Percentiles rank a stretch among this genome's conserved stretches.
Evolutionary conservation across 768 basidiomycete species (phyloP).

Genomic region (Suillus placidus): DNA sequence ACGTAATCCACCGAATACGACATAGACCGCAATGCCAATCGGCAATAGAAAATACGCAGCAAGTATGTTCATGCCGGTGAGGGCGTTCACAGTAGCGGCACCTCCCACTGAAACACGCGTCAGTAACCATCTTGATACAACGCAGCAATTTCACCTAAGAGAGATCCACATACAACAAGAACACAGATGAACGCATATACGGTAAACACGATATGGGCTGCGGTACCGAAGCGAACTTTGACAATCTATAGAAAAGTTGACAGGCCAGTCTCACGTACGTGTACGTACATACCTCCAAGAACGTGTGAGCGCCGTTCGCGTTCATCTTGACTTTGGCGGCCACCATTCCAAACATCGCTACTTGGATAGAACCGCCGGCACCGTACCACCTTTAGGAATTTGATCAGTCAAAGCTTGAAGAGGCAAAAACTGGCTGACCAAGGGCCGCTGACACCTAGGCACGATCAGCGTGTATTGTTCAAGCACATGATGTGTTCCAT

Average conservation of each 20-base stretch:
- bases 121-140: background rate
- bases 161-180: slow-evolving; percentile 42
- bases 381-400: slow-evolving; percentile 35
- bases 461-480: background rate
- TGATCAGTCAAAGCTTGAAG: slow-evolving; percentile 7
- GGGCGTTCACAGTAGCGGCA: slow-evolving; percentile 30
- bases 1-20: slow-evolving; percentile 24
- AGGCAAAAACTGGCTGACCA: slow-evolving; percentile 22
- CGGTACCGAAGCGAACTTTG: slow-evolving; percentile 38
- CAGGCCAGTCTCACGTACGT: too few species aligned
- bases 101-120: slow-evolving; percentile 24
- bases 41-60: slow-evolving; percentile 37
- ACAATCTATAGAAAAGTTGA: slow-evolving; percentile 32
- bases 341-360: slow-evolving; percentile 41
- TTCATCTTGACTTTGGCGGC: slow-evolving; percentile 46
- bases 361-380: slow-evolving; percentile 42
- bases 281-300: slow-evolving; percentile 35
- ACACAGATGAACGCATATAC: slow-evolving; percentile 38
- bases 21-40: slow-evolving; percentile 30
- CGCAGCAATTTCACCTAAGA: slow-evolving; percentile 27
- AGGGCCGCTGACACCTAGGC: slow-evolving; percentile 37
- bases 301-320: slow-evolving; percentile 46
- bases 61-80: slow-evolving; percentile 37
- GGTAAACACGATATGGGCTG: slow-evolving; percentile 37
- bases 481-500: background rate